A percentile compares a stretch with the other conserved stretches of the same genome.
Conservation (phyloP, 768 basidiomycete species). For the Tremella yokohamensis region DNA sequence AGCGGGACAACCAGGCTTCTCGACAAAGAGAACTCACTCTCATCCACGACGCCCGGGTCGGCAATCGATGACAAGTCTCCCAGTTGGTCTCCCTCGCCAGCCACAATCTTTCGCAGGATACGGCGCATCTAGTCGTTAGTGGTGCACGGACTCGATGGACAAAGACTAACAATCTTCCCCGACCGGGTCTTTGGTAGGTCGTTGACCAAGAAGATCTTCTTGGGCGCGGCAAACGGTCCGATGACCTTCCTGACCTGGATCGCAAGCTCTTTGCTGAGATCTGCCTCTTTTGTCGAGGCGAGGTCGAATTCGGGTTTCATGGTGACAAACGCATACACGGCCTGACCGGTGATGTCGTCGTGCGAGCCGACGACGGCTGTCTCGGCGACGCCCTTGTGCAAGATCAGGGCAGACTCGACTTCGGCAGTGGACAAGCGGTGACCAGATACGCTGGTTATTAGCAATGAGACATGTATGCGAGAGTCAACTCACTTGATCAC, state of each 20-base stretch:
- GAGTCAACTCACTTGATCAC: conserved; percentile 68
- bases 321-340: conserved; percentile 90
- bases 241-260: conserved; percentile 97
- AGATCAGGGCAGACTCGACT: conserved; percentile 92
- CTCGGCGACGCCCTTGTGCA: conserved; percentile 93
- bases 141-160: background rate
- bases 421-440: conserved; percentile 96
- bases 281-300: conserved; percentile 65
- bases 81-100: conserved; percentile 74
- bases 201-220: conserved; percentile 62
- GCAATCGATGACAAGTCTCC: conserved; percentile 92
- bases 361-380: conserved; percentile 62
- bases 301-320: conserved; percentile 89
- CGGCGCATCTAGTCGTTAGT: conserved; percentile 64
- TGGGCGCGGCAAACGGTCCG: conserved; percentile 94
- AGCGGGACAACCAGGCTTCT: background rate
- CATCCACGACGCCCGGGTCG: conserved; percentile 78
- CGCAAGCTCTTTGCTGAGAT: conserved; percentile 77
- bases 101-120: conserved; percentile 93
- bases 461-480: background rate
- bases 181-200: conserved; percentile 93
- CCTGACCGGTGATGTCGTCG: conserved; percentile 54
- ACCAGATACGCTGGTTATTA: conserved; percentile 65
- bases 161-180: conserved; percentile 64
- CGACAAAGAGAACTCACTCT: conserved; percentile 51